Conservation (phyloP, 2,329 filamentous ascomycete species). For the Rutstroemia sp. region DNA sequence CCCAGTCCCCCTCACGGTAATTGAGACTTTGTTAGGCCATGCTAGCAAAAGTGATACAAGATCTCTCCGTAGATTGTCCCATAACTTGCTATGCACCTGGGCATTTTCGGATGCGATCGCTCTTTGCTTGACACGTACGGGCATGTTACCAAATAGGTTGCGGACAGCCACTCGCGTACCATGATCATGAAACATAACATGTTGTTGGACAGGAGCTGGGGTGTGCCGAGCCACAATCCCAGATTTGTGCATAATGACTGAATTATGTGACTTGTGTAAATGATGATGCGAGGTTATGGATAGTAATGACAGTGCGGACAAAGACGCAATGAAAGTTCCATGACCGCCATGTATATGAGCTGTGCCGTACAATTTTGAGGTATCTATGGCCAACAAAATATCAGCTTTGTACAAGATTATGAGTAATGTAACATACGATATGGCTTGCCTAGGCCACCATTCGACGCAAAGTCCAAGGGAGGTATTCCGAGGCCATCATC, state of each 20-base stretch:
- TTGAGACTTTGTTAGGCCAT: constrained; percentile 49
- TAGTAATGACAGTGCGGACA: constrained; percentile 69
- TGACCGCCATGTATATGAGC: constrained; percentile 53
- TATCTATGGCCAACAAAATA: constrained; percentile 46
- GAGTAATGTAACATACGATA: constrained; percentile 50
- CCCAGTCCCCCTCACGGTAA: constrained; percentile 49
- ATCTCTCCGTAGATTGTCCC: constrained; percentile 37
- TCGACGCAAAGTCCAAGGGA: constrained; percentile 61
- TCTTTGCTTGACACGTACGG: constrained; percentile 80
- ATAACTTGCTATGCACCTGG: constrained; percentile 49
- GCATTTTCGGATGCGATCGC: constrained; percentile 44
- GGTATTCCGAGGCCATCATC: constrained; percentile 78
- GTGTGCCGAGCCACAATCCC: constrained; percentile 54
- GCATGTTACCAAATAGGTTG: constrained; percentile 84
- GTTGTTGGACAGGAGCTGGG: constrained; percentile 52
- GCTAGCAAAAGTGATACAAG: constrained; percentile 62
- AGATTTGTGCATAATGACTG: constrained; percentile 64
- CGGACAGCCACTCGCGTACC: constrained; percentile 72
- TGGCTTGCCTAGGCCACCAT: constrained; percentile 64
- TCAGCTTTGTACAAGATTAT: constrained; percentile 8
- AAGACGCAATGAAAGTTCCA: constrained; percentile 70
- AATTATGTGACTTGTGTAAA: constrained; percentile 52
- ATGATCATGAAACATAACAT: constrained; percentile 47
- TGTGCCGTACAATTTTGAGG: constrained; percentile 58
- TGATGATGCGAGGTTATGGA: constrained; percentile 66